Conservation (phyloP, 2,329 filamentous ascomycete species). For the Simplicillium sp. region DNA sequence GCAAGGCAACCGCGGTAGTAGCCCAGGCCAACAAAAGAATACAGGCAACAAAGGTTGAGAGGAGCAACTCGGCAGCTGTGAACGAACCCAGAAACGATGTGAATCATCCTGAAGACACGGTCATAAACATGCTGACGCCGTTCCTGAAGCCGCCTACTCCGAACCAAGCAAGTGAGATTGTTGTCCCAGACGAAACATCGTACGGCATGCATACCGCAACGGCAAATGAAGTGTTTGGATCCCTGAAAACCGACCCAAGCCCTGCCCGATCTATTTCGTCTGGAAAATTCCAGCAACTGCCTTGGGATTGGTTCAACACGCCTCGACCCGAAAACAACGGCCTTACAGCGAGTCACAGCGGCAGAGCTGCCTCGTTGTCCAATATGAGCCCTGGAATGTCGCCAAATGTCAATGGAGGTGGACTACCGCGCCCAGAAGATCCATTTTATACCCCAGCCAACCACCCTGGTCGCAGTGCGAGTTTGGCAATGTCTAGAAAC, state of each 20-base stretch:
- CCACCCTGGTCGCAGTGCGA: neutral
- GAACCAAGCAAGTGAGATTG: conserved; percentile 20
- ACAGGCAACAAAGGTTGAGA: too few relatives aligned
- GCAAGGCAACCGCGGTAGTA: neutral
- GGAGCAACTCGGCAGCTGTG: conserved; percentile 1
- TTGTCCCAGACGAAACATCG: conserved; percentile 31
- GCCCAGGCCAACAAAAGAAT: too few relatives aligned
- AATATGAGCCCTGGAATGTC: conserved; percentile 3
- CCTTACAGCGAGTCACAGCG: neutral
- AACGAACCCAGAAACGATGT: conserved; percentile 14
- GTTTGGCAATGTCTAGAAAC: neutral
- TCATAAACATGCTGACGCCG: conserved; percentile 38
- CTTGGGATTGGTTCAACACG: conserved; percentile 40
- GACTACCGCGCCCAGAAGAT: conserved; percentile 3
- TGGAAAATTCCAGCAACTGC: conserved; percentile 28
- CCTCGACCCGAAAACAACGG: conserved; percentile 18
- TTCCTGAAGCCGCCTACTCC: conserved; percentile 37
- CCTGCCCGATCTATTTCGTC: conserved; percentile 17
- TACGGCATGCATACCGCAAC: conserved; percentile 46
- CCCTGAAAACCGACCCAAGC: conserved; percentile 22
- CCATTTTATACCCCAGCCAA: conserved; percentile 1
- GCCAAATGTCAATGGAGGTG: neutral
- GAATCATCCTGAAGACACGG: conserved; percentile 25
- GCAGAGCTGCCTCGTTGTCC: conserved; percentile 2
- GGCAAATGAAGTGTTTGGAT: conserved; percentile 39